Conservation (phyloP, 2,329 filamentous ascomycete genomes). For the Coniochaeta sp. region DNA sequence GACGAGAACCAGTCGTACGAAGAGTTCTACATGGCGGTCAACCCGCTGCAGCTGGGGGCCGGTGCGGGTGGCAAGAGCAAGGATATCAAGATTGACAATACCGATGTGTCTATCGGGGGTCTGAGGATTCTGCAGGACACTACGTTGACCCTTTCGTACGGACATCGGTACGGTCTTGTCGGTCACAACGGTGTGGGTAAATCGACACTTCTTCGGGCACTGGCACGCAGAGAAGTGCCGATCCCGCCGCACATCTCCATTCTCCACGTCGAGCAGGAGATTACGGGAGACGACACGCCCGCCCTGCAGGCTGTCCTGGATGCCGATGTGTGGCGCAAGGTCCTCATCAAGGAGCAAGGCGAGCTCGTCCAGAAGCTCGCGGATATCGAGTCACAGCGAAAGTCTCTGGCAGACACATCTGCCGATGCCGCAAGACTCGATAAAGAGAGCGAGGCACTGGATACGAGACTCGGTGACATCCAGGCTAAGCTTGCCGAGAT, state of each 20-base stretch:
- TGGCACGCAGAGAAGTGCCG: conserved; percentile 86
- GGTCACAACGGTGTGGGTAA: conserved; percentile 99
- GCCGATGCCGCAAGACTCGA: conserved; percentile 81
- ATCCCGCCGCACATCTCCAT: conserved; percentile 98
- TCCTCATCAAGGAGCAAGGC: conserved; percentile 81
- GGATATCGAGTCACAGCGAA: conserved; percentile 69
- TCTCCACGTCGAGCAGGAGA: conserved; percentile 98
- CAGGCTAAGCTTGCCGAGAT: conserved; percentile 91
- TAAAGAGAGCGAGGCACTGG: conserved; percentile 79
- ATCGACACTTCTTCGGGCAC: conserved; percentile 85
- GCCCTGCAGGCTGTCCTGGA: conserved; percentile 93
- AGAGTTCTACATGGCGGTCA: conserved; percentile 99
- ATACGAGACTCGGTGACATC: conserved; percentile 84
- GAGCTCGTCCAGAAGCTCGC: conserved; percentile 73
- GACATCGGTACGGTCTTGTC: conserved; percentile 90
- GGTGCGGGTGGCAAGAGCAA: conserved; percentile 79
- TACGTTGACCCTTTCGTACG: conserved; percentile 81
- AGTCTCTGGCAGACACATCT: conserved; percentile 83
- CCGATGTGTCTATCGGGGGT: conserved; percentile 89
- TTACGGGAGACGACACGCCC: conserved; percentile 90
- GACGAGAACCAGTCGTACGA: conserved; percentile 88
- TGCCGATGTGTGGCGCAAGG: conserved; percentile 97
- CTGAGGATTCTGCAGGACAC: conserved; percentile 87
- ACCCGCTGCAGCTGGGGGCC: conserved; percentile 80
- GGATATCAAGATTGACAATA: conserved; percentile 95